phyloP scores from a whole-genome alignment of 2,329 filamentous ascomycete species.

The Westerdykella sp. region DNA sequence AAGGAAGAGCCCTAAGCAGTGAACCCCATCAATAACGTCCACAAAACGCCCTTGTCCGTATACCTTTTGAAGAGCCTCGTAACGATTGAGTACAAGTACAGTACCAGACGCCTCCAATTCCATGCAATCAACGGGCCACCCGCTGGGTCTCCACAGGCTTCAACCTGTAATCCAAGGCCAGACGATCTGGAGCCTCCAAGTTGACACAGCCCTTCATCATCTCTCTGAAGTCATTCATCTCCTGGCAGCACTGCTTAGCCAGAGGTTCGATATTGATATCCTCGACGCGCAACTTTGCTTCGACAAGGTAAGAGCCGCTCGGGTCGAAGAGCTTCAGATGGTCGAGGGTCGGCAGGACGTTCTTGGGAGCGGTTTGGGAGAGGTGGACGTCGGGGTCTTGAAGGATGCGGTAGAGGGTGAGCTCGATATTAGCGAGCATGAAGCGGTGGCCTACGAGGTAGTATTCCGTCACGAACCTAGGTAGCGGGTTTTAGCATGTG shows the following conservation, averaged over 20 bases:
- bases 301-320: constrained; percentile 53
- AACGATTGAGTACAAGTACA: too few species aligned
- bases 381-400: constrained; percentile 39
- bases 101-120: too few species aligned
- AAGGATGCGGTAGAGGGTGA: constrained; percentile 52
- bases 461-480: constrained; percentile 53
- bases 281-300: constrained; percentile 52
- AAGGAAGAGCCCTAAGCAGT: too few species aligned
- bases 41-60: too few species aligned
- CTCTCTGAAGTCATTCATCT: constrained; percentile 51
- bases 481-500: constrained; percentile 14
- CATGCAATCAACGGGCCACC: constrained; percentile 10
- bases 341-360: constrained; percentile 39
- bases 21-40: too few species aligned
- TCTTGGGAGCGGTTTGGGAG: constrained; percentile 27
- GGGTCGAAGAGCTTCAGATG: constrained; percentile 49
- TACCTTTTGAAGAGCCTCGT: too few species aligned
- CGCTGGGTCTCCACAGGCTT: constrained; percentile 12
- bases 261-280: constrained; percentile 46
- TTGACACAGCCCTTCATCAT: constrained; percentile 53
- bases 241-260: constrained; percentile 17
- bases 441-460: constrained; percentile 53
- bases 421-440: constrained; percentile 51
- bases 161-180: constrained; percentile 49
- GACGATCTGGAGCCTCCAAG: constrained; percentile 51